These are phyloP conservation scores for Chenopodium suecicum DNA, from an alignment of 148 eudicot genomes.

Conservation along the genomic window DNA sequence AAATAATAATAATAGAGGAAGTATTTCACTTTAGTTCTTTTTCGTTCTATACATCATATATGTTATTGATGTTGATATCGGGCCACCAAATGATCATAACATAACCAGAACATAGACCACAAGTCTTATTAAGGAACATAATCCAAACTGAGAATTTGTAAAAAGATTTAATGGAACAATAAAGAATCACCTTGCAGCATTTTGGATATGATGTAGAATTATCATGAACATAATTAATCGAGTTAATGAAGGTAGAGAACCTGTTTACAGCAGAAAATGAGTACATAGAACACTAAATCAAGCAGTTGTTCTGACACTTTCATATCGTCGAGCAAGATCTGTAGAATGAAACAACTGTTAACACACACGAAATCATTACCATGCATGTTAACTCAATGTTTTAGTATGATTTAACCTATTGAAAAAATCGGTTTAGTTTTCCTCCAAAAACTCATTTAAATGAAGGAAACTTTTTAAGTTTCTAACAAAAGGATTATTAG, in stretches of 20 bases:
- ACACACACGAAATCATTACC: not conserved
- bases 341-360: constrained; percentile 27
- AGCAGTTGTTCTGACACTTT: constrained; percentile 77
- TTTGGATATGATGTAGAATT: not conserved
- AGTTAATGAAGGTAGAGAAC: constrained; percentile 36
- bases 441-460: not conserved
- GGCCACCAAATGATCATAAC: not conserved
- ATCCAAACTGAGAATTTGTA: not conserved
- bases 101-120: not conserved
- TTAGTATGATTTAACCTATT: not conserved
- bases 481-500: not conserved
- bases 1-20: no score
- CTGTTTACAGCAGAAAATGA: constrained; percentile 61
- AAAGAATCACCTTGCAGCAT: not conserved
- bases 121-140: not conserved
- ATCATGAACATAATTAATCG: not conserved
- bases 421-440: not conserved
- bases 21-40: no score
- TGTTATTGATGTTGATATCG: not conserved
- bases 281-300: constrained; percentile 76
- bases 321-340: constrained; percentile 86
- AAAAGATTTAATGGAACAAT: not conserved
- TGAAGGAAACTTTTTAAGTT: not conserved
- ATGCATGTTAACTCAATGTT: not conserved
- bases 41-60: no score